Base-by-base conservation (phyloP, 2,329 filamentous ascomycete species). In the Colletotrichum nymphaeae region DNA sequence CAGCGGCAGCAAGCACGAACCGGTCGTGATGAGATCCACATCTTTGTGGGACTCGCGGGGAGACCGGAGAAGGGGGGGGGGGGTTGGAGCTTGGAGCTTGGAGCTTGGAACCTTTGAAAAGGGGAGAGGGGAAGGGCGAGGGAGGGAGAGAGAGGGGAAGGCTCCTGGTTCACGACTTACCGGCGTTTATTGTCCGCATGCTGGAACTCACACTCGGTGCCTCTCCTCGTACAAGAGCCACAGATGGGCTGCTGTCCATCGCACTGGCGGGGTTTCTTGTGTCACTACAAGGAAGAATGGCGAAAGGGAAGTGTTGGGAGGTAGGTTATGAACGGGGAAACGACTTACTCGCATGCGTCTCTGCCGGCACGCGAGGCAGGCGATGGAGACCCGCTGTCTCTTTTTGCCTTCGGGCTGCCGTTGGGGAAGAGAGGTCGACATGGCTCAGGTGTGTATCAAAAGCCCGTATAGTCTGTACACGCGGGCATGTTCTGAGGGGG, bases 331-430 rank as follows among this genome's bases (percentile, higher is more conserved):
- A 16, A 16, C 3, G 19, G 7, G 8, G 28, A 35, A 35, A 22
- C 19, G 16, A 58, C 74, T 67, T 59, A 75, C 74, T 11, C 72
- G 67, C 55, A 75, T 75, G 19, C 70, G 69, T 52, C 74, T 73
- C 26, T 63, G 35, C 19, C 75, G 75, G 28, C 75, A 76, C 12
- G 75, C 49, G 11, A 74, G 64, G 52, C 75, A 76, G n/a, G 74
- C 74, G 22, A 76, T 52, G 8, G 74, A 75, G 24, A 75, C 74
- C n/a, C 74, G 64, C 22, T 75, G 73, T 28, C 74, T 69, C 59
- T 73, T 73, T 46, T 57, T 66, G 14, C 57, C 55, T 16, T 70
- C 71, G 4, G 30, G 12, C 26, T 22, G 67, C 16, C 42, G 42
- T 49, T 49, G 42, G 19, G 46, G 46, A 16, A 28, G 14, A 7